Evolutionary conservation across 2,329 filamentous ascomycete species (phyloP), one percentile per base, ranked within the genome.

Genomic region (Sordariomycetes sp.): DNA sequence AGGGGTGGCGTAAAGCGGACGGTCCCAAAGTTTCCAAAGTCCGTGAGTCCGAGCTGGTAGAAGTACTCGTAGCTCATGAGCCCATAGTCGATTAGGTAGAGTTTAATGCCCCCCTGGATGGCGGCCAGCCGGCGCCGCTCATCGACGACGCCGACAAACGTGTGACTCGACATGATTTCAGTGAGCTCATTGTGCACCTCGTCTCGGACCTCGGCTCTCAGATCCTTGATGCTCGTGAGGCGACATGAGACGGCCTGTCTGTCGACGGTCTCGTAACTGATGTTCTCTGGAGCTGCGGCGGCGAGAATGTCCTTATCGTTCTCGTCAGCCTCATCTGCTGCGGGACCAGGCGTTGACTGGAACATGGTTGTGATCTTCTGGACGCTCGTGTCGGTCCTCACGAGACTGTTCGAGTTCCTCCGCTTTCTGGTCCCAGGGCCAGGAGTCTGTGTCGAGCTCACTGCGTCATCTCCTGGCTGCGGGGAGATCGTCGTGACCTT

Each of bases 291-390:
- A 7, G 64, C 60, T 3, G 68, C 69, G 6, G 63, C 59, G 12
- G 70, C 64, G 56, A 71, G 58, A 22, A 70, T 66, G 58, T 77
- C 76, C 8, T 71, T 69, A 32, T 65, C 64, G 2, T 58, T 61
- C 46, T 62, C 57, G 48, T 14, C n/a, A 43, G 52, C 48, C 20
- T 57, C 32, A 14, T 22, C 28, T 25, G 32, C 48, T 24, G 46
- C 48, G 6, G 46, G 20, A 16, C 43, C 62, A 10, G 46, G 25
- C 3, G 55, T 51, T 20, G 85, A 79, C n/a, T 84, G 79, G 35
- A 99, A 83, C 93, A 99, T 97, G 61, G 89, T 91, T 0, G 94
- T 99, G 62, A 99, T 99, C 70, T 99, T 99, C 60, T 92, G 88
- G 62, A 90, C 79, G 60, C 87, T 89, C 1, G 89, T 85, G 69